Percentiles rank a stretch among this genome's conserved stretches.
phyloP scores from a whole-genome alignment of 768 basidiomycete genomes.

The Boletus vinaceobasis region DNA sequence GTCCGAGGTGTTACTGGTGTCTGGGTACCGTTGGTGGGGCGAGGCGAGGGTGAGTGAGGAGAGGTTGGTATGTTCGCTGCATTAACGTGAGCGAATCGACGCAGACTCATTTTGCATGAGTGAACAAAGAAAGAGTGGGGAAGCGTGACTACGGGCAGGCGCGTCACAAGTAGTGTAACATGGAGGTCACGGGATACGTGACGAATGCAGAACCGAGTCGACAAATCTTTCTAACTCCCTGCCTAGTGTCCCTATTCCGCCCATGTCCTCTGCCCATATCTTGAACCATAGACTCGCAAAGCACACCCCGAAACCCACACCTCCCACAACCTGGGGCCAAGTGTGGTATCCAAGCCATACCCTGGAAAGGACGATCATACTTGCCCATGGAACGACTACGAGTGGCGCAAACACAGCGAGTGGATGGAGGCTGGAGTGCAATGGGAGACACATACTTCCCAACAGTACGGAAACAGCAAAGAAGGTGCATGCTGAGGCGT shows the following conservation, averaged over 20 bases:
- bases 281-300: conserved; percentile 57
- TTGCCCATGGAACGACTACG: conserved; percentile 54
- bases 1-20: conserved; percentile 45
- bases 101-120: conserved; percentile 45
- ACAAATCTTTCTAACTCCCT: conserved; percentile 10
- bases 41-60: conserved; percentile 40
- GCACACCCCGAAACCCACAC: conserved; percentile 50
- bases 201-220: not conserved
- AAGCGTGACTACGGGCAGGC: conserved; percentile 19
- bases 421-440: conserved; percentile 52
- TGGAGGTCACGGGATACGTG: conserved; percentile 21
- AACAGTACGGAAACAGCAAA: conserved; percentile 59
- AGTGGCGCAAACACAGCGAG: conserved; percentile 36
- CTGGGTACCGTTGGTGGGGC: conserved; percentile 28
- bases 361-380: conserved; percentile 56
- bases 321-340: conserved; percentile 61
- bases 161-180: conserved; percentile 26
- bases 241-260: conserved; percentile 21
- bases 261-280: conserved; percentile 43
- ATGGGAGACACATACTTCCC: conserved; percentile 54
- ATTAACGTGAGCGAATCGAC: conserved; percentile 54
- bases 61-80: conserved; percentile 38
- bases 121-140: conserved; percentile 3
- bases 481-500: conserved; percentile 66
- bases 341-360: conserved; percentile 80